phyloP scores from a whole-genome alignment of 1,284 basidiomycete genomes.

The Taiwanofungus camphoratus region DNA sequence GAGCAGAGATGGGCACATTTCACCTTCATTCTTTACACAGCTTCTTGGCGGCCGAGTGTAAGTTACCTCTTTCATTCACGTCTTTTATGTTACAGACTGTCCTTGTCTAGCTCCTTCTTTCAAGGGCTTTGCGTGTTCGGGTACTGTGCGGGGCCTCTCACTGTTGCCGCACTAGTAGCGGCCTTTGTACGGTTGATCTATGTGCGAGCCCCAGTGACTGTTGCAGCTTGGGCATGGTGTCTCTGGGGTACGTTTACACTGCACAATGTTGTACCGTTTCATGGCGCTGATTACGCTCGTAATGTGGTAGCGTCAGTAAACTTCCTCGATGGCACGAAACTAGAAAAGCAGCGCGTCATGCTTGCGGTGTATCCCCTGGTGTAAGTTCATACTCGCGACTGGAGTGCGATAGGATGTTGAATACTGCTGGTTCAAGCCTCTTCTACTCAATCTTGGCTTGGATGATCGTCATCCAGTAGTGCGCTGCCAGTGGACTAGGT shows the following conservation, averaged over 20 bases:
- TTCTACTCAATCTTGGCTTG: slow-evolving; percentile 86
- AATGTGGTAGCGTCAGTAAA: slow-evolving; percentile 74
- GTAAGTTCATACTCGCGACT: slow-evolving; percentile 38
- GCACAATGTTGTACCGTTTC: background rate
- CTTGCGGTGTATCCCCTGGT: slow-evolving; percentile 91
- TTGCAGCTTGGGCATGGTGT: slow-evolving; percentile 89
- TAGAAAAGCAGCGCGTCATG: slow-evolving; percentile 81
- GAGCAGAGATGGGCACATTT: slow-evolving; percentile 6
- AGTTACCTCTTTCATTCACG: slow-evolving; percentile 27
- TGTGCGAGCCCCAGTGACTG: slow-evolving; percentile 77
- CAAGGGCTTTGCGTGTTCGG: slow-evolving; percentile 90
- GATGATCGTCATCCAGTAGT: slow-evolving; percentile 87
- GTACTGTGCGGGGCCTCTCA: slow-evolving; percentile 87
- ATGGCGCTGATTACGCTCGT: too few relatives aligned
- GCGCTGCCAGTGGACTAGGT: too few relatives aligned
- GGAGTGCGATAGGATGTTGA: background rate
- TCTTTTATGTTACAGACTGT: too few relatives aligned
- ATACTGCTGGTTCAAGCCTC: slow-evolving; percentile 38
- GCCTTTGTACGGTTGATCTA: slow-evolving; percentile 84
- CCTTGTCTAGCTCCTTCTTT: slow-evolving; percentile 76
- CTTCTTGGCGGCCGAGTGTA: slow-evolving; percentile 93
- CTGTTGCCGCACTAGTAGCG: slow-evolving; percentile 82
- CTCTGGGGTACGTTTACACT: slow-evolving; percentile 73
- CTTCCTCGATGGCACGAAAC: slow-evolving; percentile 89
- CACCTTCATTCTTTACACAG: slow-evolving; percentile 28